Percentiles rank a stretch among this genome's conserved stretches.
Conservation (phyloP, 768 basidiomycete genomes). For the Hericium coralloides region DNA sequence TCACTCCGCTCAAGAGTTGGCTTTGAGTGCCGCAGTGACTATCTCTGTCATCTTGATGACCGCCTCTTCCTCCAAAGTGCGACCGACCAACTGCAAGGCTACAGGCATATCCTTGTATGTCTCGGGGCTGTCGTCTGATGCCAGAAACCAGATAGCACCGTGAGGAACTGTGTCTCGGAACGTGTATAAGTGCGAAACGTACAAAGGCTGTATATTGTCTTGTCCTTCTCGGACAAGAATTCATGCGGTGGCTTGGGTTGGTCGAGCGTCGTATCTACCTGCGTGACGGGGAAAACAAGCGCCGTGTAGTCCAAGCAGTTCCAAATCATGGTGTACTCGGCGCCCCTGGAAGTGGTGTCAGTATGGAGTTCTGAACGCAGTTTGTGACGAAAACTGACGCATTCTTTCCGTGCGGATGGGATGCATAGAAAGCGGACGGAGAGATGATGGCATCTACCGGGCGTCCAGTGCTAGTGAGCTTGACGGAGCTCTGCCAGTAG, state of each 20-base stretch:
- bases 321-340: conserved; percentile 37
- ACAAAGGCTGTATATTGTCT: conserved; percentile 37
- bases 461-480: conserved; percentile 35
- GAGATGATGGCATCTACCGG: conserved; percentile 46
- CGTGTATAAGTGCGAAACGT: conserved; percentile 14
- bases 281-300: conserved; percentile 38
- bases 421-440: conserved; percentile 33
- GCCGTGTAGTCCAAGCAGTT: conserved; percentile 40
- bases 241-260: conserved; percentile 23
- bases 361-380: background rate
- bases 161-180: background rate
- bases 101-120: conserved; percentile 37
- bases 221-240: conserved; percentile 35
- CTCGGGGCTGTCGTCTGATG: conserved; percentile 17
- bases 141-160: too few relatives aligned
- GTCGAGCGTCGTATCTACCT: conserved; percentile 35
- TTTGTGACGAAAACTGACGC: conserved; percentile 19
- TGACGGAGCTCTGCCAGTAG: conserved; percentile 38
- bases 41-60: conserved; percentile 40
- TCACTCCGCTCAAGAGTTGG: background rate
- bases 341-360: conserved; percentile 20
- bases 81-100: conserved; percentile 38
- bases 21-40: conserved; percentile 29
- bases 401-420: conserved; percentile 36
- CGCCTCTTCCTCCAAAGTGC: conserved; percentile 42